Evolutionary conservation across 257 asterid species (phyloP).

Genomic region (Primulina huaijiensis): DNA sequence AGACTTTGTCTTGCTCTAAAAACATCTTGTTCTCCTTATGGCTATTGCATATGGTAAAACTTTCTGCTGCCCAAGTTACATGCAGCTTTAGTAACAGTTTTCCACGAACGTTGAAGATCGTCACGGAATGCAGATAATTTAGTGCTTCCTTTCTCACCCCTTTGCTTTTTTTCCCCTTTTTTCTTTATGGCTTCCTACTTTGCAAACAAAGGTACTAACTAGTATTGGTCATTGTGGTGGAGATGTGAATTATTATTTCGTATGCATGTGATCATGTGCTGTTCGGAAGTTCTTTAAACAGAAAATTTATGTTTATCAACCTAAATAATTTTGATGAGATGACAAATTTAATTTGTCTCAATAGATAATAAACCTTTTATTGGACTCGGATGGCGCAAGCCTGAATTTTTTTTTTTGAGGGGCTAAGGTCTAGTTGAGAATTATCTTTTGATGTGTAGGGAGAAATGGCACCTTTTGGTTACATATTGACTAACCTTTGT

Average conservation of each 20-base stretch:
- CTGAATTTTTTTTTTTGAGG: not conserved
- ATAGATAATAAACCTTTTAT: not conserved
- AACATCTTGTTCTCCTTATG: not conserved
- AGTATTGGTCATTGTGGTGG: not conserved
- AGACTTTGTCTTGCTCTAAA: not conserved
- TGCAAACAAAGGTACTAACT: not conserved
- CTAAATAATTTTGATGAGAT: not conserved
- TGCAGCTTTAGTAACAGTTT: slow-evolving; percentile 9
- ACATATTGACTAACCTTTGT: slow-evolving; percentile 11
- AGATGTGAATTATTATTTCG: not conserved
- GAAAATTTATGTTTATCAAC: not conserved
- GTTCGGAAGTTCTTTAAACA: not conserved
- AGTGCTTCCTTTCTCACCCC: not conserved
- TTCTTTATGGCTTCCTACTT: not conserved
- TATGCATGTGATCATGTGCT: not conserved
- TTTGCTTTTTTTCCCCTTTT: not conserved
- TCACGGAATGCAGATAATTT: not conserved
- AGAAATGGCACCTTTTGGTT: slow-evolving; percentile 8
- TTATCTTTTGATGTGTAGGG: not conserved
- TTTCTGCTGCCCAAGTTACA: not conserved
- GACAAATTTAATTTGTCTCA: not conserved
- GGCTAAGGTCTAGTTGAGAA: slow-evolving; percentile 1
- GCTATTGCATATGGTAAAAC: not conserved
- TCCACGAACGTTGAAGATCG: not conserved
- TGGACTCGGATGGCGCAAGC: not conserved